phyloP scores from a whole-genome alignment of 768 basidiomycete species.

The Krasilnikovozyma curviuscula region DNA sequence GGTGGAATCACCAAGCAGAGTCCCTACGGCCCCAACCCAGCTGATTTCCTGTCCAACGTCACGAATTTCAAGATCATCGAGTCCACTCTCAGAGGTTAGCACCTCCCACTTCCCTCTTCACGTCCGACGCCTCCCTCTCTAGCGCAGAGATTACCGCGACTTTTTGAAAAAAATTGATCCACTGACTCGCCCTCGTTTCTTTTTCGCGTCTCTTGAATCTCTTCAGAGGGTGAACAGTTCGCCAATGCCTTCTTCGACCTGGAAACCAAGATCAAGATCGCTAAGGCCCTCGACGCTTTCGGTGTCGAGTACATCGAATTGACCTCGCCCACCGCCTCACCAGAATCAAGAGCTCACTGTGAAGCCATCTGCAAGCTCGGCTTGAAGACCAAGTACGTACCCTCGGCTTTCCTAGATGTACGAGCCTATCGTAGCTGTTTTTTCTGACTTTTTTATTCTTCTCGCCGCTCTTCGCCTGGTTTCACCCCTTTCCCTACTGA shows the following conservation, averaged over 20 bases:
- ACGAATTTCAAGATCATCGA: slow-evolving; percentile 3
- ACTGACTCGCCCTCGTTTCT: neutral
- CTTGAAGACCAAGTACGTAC: slow-evolving; percentile 41
- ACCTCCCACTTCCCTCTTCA: slow-evolving; percentile 16
- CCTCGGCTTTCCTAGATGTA: neutral
- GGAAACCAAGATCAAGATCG: slow-evolving; percentile 98
- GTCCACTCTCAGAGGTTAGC: slow-evolving; percentile 69
- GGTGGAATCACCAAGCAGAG: neutral
- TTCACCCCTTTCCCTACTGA: slow-evolving; percentile 20
- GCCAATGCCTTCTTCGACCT: slow-evolving; percentile 99
- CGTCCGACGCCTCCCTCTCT: neutral
- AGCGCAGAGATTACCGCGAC: no score
- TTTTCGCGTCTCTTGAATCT: neutral
- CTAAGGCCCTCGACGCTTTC: slow-evolving; percentile 91
- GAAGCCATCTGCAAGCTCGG: slow-evolving; percentile 98
- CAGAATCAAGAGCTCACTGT: slow-evolving; percentile 82
- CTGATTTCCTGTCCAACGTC: slow-evolving; percentile 11
- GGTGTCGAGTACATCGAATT: slow-evolving; percentile 99
- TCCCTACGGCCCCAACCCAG: slow-evolving; percentile 5
- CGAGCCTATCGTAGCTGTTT: neutral
- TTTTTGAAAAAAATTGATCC: no score
- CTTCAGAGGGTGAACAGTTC: slow-evolving; percentile 88
- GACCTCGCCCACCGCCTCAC: slow-evolving; percentile 91
- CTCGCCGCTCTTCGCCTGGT: neutral
- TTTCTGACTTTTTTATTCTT: neutral